Evolutionary conservation across 2,329 filamentous ascomycete genomes (phyloP), one percentile per base, ranked within the genome.

Genomic region (Aspergillus unguis): DNA sequence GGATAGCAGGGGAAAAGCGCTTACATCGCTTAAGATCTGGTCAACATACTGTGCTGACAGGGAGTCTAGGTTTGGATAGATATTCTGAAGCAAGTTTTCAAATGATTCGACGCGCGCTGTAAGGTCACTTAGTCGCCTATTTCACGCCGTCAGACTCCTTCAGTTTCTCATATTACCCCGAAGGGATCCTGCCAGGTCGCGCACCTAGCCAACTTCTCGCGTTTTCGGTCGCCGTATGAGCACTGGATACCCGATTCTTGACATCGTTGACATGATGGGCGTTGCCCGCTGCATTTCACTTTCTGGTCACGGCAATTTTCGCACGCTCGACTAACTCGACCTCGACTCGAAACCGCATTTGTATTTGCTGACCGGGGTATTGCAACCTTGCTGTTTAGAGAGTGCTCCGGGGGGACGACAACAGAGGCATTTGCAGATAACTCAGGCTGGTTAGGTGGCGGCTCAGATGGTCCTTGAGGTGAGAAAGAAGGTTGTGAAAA

Each of bases 231-330:
- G 31, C 71, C 71, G 54, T 77, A 77, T 11, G 67, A 71, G 60
- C 74, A 77, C 4, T 53, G 54, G 35, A 72, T 65, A 6, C 69
- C 69, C 27, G 69, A 62, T 54, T 76, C 73, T 59, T 71, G 66
- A 55, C 74, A 77, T 44, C 74, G 67, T 49, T 71, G 64, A 52
- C 74, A 77, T 29, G 63, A 62, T 31, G 74, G 74, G 37, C 68
- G 70, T 60, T 75, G 71, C 5, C 74, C 74, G 55, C 68, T 73
- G 62, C 74, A 77, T 63, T 76, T 77, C 50, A 72, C 74, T 60
- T 77, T 76, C 47, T 74, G 68, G 38, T 74, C 69, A 8, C 74
- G 71, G 56, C 74, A 77, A 48, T 71, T 71, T 57, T 77, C 73
- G 51, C 74, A 77, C 4, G 74, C 74, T 32, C 65, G 67, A 51